phyloP scores from a whole-genome alignment of 805 yeast genomes.

The Metschnikowia anglica region DNA sequence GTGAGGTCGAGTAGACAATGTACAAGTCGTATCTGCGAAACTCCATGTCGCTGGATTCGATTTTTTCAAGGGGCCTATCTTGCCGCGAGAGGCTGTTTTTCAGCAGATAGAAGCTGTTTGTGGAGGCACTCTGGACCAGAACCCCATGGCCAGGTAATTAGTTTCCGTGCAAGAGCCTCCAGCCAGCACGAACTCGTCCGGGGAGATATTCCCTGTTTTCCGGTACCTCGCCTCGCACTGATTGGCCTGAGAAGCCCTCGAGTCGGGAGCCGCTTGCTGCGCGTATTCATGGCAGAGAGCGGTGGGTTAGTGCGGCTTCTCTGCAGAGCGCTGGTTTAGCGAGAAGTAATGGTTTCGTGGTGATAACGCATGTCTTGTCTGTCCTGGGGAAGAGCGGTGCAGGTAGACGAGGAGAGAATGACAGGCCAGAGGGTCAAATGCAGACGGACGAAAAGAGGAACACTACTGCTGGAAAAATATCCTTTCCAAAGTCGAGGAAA shows the following conservation, averaged over 20 bases:
- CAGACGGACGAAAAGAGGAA: no score
- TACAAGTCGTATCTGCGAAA: slow-evolving; percentile 78
- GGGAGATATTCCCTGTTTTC: slow-evolving; percentile 88
- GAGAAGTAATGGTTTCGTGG: no score
- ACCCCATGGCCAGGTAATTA: slow-evolving; percentile 96
- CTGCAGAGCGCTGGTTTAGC: no score
- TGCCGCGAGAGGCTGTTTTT: slow-evolving; percentile 85
- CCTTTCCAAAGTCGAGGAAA: no score
- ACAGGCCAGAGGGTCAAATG: no score
- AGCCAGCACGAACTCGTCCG: slow-evolving; percentile 91
- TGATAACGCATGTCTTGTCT: no score
- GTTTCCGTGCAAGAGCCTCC: slow-evolving; percentile 90
- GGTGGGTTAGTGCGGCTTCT: background rate
- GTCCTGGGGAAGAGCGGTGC: no score
- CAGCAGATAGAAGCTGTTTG: slow-evolving; percentile 75
- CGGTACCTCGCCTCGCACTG: slow-evolving; percentile 82
- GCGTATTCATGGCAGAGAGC: slow-evolving; percentile 14
- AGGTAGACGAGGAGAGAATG: no score
- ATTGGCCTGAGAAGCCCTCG: slow-evolving; percentile 94
- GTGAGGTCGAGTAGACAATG: slow-evolving; percentile 90
- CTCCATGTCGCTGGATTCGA: slow-evolving; percentile 35
- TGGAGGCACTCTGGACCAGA: slow-evolving; percentile 33
- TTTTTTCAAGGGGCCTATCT: slow-evolving; percentile 80
- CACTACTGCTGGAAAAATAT: no score
- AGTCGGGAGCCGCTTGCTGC: slow-evolving; percentile 64